These are phyloP conservation scores for Trichoderma arundinaceum DNA, from an alignment of 2,329 filamentous ascomycete genomes.

Conservation along the genomic window DNA sequence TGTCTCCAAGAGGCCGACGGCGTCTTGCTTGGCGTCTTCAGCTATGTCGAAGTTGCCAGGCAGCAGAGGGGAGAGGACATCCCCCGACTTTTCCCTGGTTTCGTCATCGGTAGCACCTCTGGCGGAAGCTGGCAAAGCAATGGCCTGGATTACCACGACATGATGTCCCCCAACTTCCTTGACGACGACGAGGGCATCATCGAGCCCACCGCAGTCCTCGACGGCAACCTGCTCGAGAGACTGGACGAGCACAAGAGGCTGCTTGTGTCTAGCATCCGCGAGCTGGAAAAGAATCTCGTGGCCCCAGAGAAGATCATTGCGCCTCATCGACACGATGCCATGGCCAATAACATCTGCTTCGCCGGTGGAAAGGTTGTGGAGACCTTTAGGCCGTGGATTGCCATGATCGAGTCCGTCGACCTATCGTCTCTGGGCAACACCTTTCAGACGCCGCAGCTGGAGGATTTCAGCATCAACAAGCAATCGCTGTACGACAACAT, in stretches of 20 bases:
- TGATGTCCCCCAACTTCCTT: conserved; percentile 80
- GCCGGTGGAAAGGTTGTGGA: conserved; percentile 83
- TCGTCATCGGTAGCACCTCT: conserved; percentile 81
- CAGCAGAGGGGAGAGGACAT: conserved; percentile 94
- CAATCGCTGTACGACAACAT: conserved; percentile 93
- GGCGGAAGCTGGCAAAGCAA: conserved; percentile 90
- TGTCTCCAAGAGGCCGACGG: conserved; percentile 98
- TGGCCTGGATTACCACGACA: conserved; percentile 67
- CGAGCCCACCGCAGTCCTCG: conserved; percentile 76
- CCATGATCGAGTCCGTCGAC: conserved; percentile 89
- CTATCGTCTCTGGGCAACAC: conserved; percentile 77
- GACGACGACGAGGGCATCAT: conserved; percentile 76
- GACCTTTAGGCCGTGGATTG: conserved; percentile 86
- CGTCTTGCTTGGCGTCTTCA: conserved; percentile 90
- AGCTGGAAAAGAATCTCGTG: conserved; percentile 82
- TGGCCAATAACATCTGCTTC: conserved; percentile 82
- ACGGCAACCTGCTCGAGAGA: conserved; percentile 77
- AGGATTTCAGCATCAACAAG: conserved; percentile 88
- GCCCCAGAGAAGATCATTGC: conserved; percentile 83
- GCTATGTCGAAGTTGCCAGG: conserved; percentile 92
- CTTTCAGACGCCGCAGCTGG: conserved; percentile 82
- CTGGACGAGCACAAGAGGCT: conserved; percentile 86
- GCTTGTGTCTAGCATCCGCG: conserved; percentile 83
- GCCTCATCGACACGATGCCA: conserved; percentile 74
- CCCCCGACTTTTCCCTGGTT: conserved; percentile 89